phyloP scores from a whole-genome alignment of 495 filamentous ascomycete species.

The Penicillium silybi region DNA sequence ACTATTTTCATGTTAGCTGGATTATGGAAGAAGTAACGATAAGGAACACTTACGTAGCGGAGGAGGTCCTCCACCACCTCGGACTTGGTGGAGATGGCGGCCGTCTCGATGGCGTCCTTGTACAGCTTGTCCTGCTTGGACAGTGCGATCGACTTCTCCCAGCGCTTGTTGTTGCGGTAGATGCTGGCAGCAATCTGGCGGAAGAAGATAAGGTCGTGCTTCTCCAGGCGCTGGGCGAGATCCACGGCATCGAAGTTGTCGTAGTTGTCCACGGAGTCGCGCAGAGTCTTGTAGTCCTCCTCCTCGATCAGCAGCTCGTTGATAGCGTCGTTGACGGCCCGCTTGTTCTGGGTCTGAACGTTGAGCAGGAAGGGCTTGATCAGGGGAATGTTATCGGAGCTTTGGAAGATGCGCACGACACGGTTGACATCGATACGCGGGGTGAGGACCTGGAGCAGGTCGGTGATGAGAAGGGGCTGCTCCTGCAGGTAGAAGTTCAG shows the following conservation, averaged over 20 bases:
- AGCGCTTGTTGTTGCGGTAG: slow-evolving; percentile 99
- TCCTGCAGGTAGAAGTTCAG: slow-evolving; percentile 98
- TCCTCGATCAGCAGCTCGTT: slow-evolving; percentile 98
- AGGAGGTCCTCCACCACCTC: slow-evolving; percentile 95
- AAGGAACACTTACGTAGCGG: slow-evolving; percentile 72
- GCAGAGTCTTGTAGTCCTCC: slow-evolving; percentile 97
- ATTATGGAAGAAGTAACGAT: neutral
- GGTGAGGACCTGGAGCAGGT: slow-evolving; percentile 88
- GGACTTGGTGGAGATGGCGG: slow-evolving; percentile 86
- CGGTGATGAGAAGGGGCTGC: slow-evolving; percentile 90
- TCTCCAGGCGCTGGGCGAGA: slow-evolving; percentile 90
- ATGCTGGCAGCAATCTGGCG: slow-evolving; percentile 97
- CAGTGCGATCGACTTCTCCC: slow-evolving; percentile 98
- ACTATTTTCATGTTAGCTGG: slow-evolving; percentile 54
- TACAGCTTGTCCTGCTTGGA: slow-evolving; percentile 99
- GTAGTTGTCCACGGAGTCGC: slow-evolving; percentile 96
- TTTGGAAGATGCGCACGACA: slow-evolving; percentile 96
- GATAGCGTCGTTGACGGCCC: slow-evolving; percentile 94
- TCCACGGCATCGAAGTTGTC: slow-evolving; percentile 98
- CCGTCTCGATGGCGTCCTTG: slow-evolving; percentile 99
- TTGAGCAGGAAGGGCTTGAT: slow-evolving; percentile 99
- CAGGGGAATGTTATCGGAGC: slow-evolving; percentile 95
- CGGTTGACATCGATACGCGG: slow-evolving; percentile 96
- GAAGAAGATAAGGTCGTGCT: slow-evolving; percentile 98
- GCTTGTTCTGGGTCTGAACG: slow-evolving; percentile 97